Base-by-base conservation (phyloP, 2,329 filamentous ascomycete species). In the Neurospora sp. region DNA sequence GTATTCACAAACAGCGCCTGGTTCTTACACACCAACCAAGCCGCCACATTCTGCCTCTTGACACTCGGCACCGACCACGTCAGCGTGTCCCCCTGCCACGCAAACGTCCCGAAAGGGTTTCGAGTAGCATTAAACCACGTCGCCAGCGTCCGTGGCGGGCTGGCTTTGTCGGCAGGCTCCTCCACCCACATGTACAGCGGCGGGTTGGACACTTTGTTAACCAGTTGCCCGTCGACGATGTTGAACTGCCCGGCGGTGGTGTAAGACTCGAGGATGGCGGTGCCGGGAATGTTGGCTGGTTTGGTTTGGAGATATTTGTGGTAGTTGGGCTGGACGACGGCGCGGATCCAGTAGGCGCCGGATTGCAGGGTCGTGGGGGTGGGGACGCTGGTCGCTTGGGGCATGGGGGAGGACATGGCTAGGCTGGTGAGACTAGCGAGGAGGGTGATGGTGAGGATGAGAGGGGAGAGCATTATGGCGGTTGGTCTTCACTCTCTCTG, bases 171-270 rank as follows among this genome's bases (percentile, higher is more conserved):
- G 5, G 77, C 79, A 0, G 84, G 80, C 74, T 81, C 76, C 70
- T 84, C 82, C 10, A 87, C 83, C 71, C 81, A 80, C 72, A 84
- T 77, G 76, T 85, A 85, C 40, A 85, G 78, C 66, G 80, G 76
- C 38, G 79, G 77, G 17, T 78, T 75, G 66, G 80, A 79, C 9
- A 81, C 81, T 68, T 86, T 79, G 73, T 86, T 82, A 2, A 87
- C 82, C 1, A 88, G 82, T 77, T 89, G 87, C 0, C 86, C 86
- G 66, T 81, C 79, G 3, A 83, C 80, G 70, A 89, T 81, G 72
- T 85, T 84, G 80, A 86, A 88, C 77, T 89, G 86, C 0, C 87
- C 87, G 0, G 87, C 87, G 1, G 83, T 84, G 6, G 80, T 83
- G 77, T 84, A 81, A 71, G 80, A 81, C 66, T 82, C 82, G 69